Evolutionary conservation across 306 rosid genomes (phyloP), one percentile per base, ranked within the genome.

Genomic region (Spatholobus suberectus): DNA sequence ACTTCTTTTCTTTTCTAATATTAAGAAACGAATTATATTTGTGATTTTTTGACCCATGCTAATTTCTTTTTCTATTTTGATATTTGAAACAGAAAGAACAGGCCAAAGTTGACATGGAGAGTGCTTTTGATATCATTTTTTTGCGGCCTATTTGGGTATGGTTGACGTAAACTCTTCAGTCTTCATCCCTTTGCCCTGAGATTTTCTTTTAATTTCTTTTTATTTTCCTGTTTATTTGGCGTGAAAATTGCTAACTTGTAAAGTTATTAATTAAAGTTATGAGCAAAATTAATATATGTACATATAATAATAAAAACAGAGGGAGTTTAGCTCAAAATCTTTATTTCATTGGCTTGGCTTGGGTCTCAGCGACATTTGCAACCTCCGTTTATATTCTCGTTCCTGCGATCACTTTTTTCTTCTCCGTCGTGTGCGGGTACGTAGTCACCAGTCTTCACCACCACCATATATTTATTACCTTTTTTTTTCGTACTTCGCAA

Each of bases 251-350:
- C 38, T 54, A 4, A 58, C 1, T 27, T 2, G 10, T 5, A 61
- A 37, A 37, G 5, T 37, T n/a, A n/a, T n/a, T 4, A 4, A 43
- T 43, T 43, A 43, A 43, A 43, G 49, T 12, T 5, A 12, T 54
- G n/a, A 23, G 41, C 0, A 37, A 35, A n/a, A 17, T 35, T 66
- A 38, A 24, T 10, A 24, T n/a, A 52, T 52, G 66, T 11, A 32
- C 15, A 52, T 10, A 1, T 20, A 52, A 70, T 13, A n/a, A 26
- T 14, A 26, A 24, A 8, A 43, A 51, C 90, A 91, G 92, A 37
- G 92, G 89, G 21, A 15, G 70, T 15, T 34, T 62, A 15, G 18
- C 18, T 1, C 70, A 62, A 32, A 62, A 62, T 23, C 41, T 62
- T 27, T 62, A 29, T 29, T 62, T 62, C 70, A 17, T 26, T n/a